These are phyloP conservation scores for Sergeia podlipaevii DNA, from an alignment of 208 protist genomes.

Conservation along the genomic window DNA sequence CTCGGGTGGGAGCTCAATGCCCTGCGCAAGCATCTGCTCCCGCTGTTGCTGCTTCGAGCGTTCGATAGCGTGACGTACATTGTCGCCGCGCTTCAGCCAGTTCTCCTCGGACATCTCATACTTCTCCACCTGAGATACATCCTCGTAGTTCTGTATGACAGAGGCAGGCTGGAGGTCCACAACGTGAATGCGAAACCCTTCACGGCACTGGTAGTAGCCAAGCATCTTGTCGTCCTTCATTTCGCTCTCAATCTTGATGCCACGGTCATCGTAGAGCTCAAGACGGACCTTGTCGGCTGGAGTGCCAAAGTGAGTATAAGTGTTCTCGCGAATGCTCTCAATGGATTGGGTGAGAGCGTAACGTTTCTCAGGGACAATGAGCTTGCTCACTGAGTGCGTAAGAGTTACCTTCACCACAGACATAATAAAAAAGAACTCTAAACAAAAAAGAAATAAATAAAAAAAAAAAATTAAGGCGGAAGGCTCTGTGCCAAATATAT, in stretches of 20 bases:
- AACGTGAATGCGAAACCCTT: constrained; percentile 85
- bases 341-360: constrained; percentile 75
- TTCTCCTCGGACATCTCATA: constrained; percentile 90
- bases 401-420: constrained; percentile 77
- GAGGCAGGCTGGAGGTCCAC: constrained; percentile 79
- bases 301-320: constrained; percentile 79
- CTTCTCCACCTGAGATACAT: constrained; percentile 90
- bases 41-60: constrained; percentile 68
- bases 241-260: constrained; percentile 44
- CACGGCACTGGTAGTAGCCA: constrained; percentile 80
- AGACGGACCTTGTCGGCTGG: constrained; percentile 61
- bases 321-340: constrained; percentile 74
- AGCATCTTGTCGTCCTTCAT: constrained; percentile 78
- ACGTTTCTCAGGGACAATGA: constrained; percentile 85
- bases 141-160: constrained; percentile 69
- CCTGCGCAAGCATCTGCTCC: constrained; percentile 58
- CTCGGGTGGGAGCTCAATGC: constrained; percentile 35
- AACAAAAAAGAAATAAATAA: constrained; percentile 14
- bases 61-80: constrained; percentile 74
- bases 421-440: constrained; percentile 46
- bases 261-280: constrained; percentile 74
- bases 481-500: no score
- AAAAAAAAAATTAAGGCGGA: constrained; percentile 1
- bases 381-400: constrained; percentile 76
- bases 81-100: constrained; percentile 84